phyloP scores from a whole-genome alignment of 495 filamentous ascomycete species.

The Trichoderma gamsii region DNA sequence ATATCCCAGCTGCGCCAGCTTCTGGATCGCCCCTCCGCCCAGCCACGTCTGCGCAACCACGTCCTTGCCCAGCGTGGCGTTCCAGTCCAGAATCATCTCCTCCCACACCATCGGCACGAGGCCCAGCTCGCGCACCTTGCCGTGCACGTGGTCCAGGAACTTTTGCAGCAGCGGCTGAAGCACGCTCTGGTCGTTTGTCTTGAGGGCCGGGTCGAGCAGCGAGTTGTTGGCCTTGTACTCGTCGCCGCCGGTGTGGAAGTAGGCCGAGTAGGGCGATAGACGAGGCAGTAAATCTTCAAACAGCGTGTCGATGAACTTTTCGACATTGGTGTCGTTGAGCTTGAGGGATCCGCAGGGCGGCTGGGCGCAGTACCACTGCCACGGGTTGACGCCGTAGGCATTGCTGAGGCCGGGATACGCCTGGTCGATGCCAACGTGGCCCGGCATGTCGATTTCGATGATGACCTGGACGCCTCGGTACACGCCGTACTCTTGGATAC shows the following conservation, averaged over 20 bases:
- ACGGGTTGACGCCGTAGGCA: conserved; percentile 63
- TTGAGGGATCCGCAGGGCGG: conserved; percentile 72
- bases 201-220: conserved; percentile 61
- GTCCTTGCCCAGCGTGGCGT: conserved; percentile 57
- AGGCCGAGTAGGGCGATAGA: conserved; percentile 55
- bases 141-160: conserved; percentile 61
- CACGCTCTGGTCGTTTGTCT: conserved; percentile 52
- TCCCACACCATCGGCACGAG: conserved; percentile 74
- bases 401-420: conserved; percentile 68
- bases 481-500: conserved; percentile 60
- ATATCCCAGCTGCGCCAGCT: conserved; percentile 53
- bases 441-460: conserved; percentile 77
- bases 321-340: conserved; percentile 60
- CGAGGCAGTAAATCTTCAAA: conserved; percentile 68
- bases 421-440: conserved; percentile 62
- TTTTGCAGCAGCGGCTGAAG: conserved; percentile 65
- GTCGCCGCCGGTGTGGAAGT: conserved; percentile 81
- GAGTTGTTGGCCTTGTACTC: conserved; percentile 73
- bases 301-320: conserved; percentile 61
- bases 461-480: conserved; percentile 64
- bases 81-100: conserved; percentile 71
- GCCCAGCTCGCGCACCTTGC: conserved; percentile 48
- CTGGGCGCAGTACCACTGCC: conserved; percentile 61
- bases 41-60: conserved; percentile 70
- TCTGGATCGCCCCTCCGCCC: conserved; percentile 47